Base-by-base conservation (phyloP, 2,329 filamentous ascomycete genomes). In the Pyricularia grisea region DNA sequence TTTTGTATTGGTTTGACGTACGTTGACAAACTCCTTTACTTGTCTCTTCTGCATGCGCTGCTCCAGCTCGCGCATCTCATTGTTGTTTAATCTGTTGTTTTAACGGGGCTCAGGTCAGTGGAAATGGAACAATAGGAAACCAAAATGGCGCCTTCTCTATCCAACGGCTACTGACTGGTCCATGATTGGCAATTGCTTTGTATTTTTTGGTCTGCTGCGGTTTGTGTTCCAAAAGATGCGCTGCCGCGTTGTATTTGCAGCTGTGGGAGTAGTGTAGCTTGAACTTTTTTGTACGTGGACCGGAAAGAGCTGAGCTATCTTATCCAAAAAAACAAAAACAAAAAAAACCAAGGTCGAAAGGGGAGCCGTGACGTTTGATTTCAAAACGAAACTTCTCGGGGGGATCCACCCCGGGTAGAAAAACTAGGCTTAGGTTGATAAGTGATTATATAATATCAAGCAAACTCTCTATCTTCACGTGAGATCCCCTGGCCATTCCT, bases 11-110 rank as follows among this genome's bases (percentile, higher is more conserved):
- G n/a, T n/a, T n/a, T n/a, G 69, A 85, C 92, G 75, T 86, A 98
- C 95, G 76, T 88, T 92, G 90, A 98, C 97, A 79, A 99, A 98
- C 79, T 98, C 94, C 84, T 97, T 97, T 86, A 99, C 92, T 83
- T 99, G 95, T 83, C 95, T 96, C 83, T 92, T 92, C 85, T 98
- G 93, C 88, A 99, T 94, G 81, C 95, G 93, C 82, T 88, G 83
- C 82, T 97, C 91, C 78, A 99, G 91, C 86, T 95, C 92, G 83
- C 92, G 58, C 58, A 61, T 23, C 58, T 61, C 58, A 23, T 61
- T 61, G 58, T 61, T 27, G 58, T 61, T 68, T 30, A 68, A 28
- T 36, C 67, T 68, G 25, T 61, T 25, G 23, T 61, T 92, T 85
- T 96, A 9, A 27, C 4, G 11, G 20, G 23, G 50, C 23, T 17